Evolutionary conservation across 108 stramenopile genomes (phyloP).

Genomic region (Poteriospumella lacustris): DNA sequence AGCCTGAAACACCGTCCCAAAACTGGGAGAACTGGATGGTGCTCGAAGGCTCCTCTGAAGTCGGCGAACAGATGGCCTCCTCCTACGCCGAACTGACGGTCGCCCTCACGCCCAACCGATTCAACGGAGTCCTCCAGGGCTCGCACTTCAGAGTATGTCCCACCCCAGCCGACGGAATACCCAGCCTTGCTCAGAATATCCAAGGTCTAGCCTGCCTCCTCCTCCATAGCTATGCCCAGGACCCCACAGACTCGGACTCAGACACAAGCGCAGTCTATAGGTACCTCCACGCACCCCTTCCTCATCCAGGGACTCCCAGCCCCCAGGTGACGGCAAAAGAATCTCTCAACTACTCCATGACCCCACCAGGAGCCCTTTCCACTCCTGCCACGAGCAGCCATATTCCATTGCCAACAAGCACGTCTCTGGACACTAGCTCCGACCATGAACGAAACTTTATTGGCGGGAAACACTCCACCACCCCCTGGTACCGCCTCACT

Average conservation of each 20-base stretch:
- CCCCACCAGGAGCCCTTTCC: conserved; percentile 5
- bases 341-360: conserved; percentile 7
- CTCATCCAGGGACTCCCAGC: conserved; percentile 5
- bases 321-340: conserved; percentile 6
- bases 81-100: conserved; percentile 6
- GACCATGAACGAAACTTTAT: conserved; percentile 8
- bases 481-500: conserved; percentile 5
- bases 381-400: conserved; percentile 5
- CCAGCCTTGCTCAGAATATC: conserved; percentile 6
- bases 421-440: conserved; percentile 6
- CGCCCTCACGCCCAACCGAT: conserved; percentile 5
- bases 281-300: conserved; percentile 5
- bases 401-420: conserved; percentile 7
- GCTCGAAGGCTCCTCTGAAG: not conserved
- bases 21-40: conserved; percentile 2
- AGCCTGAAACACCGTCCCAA: conserved; percentile 6
- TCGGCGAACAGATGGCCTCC: conserved; percentile 5
- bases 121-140: conserved; percentile 5
- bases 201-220: conserved; percentile 6
- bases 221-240: conserved; percentile 6
- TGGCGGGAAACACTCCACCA: conserved; percentile 6
- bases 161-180: conserved; percentile 1
- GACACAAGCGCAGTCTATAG: conserved; percentile 6
- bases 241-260: conserved; percentile 6
- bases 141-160: conserved; percentile 6